Base-by-base conservation (phyloP, 257 asterid genomes). In the Solanum piurae region DNA sequence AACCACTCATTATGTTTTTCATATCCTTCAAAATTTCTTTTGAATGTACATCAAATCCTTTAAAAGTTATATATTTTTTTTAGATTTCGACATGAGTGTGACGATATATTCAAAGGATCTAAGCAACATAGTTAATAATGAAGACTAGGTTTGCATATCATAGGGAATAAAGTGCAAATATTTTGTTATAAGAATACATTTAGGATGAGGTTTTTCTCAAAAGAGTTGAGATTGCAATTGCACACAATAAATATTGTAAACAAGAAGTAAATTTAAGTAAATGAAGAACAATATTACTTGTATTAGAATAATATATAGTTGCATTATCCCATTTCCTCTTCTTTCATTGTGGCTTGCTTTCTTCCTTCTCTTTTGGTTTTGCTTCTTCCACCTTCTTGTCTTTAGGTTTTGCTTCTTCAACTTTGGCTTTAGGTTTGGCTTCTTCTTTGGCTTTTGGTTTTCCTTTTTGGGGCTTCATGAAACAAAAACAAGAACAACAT, bases 401-500 rank as follows among this genome's bases (percentile, higher is more conserved):
- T 49, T 80, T 49, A 23, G 85, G 42, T 80, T 80, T 80, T 3
- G 85, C 42, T 29, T 80, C 87, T 68, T 83, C 87, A 12, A 49
- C 87, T 20, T 71, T 46, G 3, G 38, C 83, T 13, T 44, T 71
- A 2, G 82, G 80, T 71, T 87, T 87, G 13, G 86, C 49, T 49
- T 87, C 84, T 69, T 68, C 84, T 83, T 52, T n/a, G 20, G 68
- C 85, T 84, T 74, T 89, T 52, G 91, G 85, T 73, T 89, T 87
- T 21, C 74, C 58, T 38, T 55, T 85, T 76, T 87, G 75, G 71
- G 84, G 89, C 87, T 89, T 89, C 88, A 89, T 46, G 89, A 89
- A 87, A 80, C 91, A 89, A 87, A 89, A 89, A 71, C 91, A 89
- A 73, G 91, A 87, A 66, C 90, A 89, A 52, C 91, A 89, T 49